These are phyloP conservation scores for Stropharia rugosoannulata DNA, from an alignment of 768 basidiomycete species.

Conservation along the genomic window DNA sequence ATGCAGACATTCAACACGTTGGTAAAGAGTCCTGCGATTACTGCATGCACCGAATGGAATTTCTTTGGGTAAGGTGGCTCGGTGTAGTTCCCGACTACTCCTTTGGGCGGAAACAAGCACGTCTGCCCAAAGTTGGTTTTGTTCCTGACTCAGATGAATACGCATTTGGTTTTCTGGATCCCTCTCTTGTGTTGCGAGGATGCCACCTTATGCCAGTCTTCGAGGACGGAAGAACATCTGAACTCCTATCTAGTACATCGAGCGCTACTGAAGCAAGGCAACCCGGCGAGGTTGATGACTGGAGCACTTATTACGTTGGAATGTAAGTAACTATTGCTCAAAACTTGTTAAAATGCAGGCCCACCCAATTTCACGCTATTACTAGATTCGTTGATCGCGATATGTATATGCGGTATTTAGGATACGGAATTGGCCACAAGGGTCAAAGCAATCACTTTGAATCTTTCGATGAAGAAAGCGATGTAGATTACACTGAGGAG, in stretches of 20 bases:
- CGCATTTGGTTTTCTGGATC: slow-evolving; percentile 31
- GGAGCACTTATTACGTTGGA: too few species aligned
- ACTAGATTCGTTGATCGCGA: too few species aligned
- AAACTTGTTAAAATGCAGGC: too few species aligned
- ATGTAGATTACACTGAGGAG: too few species aligned
- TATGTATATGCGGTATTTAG: too few species aligned
- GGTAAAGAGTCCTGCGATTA: background rate
- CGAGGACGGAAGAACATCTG: slow-evolving; percentile 9
- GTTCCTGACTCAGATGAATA: slow-evolving; percentile 10
- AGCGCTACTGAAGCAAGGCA: background rate
- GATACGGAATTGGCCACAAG: too few species aligned
- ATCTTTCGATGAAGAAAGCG: too few species aligned
- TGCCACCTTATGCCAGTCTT: slow-evolving; percentile 28
- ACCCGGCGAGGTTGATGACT: too few species aligned
- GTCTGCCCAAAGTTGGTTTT: slow-evolving; percentile 22
- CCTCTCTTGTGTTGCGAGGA: slow-evolving; percentile 21
- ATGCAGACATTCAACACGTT: slow-evolving; percentile 10
- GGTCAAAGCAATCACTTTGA: too few species aligned
- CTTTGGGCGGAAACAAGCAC: background rate
- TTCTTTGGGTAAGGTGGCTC: slow-evolving; percentile 15
- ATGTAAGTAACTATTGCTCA: too few species aligned
- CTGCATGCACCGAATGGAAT: background rate
- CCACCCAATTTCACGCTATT: too few species aligned
- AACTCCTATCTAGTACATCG: slow-evolving; percentile 12
- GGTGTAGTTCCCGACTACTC: slow-evolving; percentile 2